Conservation (phyloP, 2,329 filamentous ascomycete species). For the Sphaerulina musiva region DNA sequence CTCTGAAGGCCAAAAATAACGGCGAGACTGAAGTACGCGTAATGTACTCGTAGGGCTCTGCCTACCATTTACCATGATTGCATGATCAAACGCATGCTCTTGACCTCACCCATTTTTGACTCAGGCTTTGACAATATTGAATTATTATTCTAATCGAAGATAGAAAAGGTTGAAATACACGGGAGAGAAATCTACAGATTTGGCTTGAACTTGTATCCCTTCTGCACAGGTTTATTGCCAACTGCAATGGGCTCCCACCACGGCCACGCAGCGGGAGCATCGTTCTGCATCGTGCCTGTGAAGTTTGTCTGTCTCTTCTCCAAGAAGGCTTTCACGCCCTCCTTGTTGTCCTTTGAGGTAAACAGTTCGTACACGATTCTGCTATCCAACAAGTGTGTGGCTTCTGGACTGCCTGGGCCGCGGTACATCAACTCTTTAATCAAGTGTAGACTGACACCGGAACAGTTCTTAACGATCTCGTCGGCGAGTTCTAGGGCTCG, state of each 20-base stretch:
- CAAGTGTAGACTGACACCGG: conserved; percentile 55
- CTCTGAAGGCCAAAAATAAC: no score
- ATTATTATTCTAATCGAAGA: not conserved
- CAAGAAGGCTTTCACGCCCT: conserved; percentile 63
- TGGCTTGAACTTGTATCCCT: conserved; percentile 24
- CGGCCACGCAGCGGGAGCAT: conserved; percentile 56
- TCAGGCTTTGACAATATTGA: no score
- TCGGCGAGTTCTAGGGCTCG: conserved; percentile 60
- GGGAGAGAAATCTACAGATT: conserved; percentile 21
- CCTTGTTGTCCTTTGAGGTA: conserved; percentile 55
- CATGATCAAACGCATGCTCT: no score
- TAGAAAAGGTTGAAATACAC: not conserved
- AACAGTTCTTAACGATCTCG: conserved; percentile 62
- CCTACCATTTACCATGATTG: no score
- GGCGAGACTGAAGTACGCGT: no score
- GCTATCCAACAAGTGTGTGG: conserved; percentile 63
- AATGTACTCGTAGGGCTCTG: no score
- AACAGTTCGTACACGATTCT: conserved; percentile 58
- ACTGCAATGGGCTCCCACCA: conserved; percentile 60
- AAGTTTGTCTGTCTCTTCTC: conserved; percentile 62
- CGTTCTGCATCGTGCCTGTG: conserved; percentile 52
- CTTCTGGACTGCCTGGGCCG: conserved; percentile 55
- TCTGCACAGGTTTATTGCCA: conserved; percentile 35
- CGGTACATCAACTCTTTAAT: conserved; percentile 68
- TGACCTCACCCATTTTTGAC: no score